phyloP scores from a whole-genome alignment of 1,139 yeast genomes.

The Taphrina communis region DNA sequence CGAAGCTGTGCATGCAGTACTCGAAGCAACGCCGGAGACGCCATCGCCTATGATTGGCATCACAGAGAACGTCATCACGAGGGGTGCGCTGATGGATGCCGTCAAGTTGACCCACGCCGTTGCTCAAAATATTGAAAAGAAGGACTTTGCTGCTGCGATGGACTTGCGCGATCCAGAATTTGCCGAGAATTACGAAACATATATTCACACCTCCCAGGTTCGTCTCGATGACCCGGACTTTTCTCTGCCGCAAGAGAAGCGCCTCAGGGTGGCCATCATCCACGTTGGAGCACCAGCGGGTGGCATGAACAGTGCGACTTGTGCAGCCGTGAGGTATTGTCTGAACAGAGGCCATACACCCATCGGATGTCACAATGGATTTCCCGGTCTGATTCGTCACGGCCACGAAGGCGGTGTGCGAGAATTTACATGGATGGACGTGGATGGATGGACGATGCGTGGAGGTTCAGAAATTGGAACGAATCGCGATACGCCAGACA shows the following conservation, averaged over 20 bases:
- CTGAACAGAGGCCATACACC: constrained; percentile 88
- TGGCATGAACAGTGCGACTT: constrained; percentile 89
- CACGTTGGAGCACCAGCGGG: constrained; percentile 98
- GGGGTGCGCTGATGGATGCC: constrained; percentile 86
- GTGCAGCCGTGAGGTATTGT: constrained; percentile 90
- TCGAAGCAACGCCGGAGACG: constrained; percentile 83
- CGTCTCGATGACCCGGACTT: constrained; percentile 45
- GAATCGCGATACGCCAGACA: constrained; percentile 80
- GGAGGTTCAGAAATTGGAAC: constrained; percentile 98
- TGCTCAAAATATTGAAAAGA: constrained; percentile 78
- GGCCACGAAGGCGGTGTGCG: constrained; percentile 63
- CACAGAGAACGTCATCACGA: constrained; percentile 80
- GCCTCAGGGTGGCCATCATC: constrained; percentile 73
- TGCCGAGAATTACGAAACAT: constrained; percentile 68
- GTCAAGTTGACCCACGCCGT: constrained; percentile 84
- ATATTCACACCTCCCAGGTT: constrained; percentile 54
- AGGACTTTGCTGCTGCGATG: constrained; percentile 87
- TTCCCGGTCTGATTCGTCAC: constrained; percentile 83
- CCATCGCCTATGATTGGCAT: constrained; percentile 96
- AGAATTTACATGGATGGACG: constrained; percentile 80
- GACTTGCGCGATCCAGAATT: constrained; percentile 84
- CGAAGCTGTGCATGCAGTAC: constrained; percentile 92
- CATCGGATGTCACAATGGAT: constrained; percentile 88
- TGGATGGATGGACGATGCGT: constrained; percentile 84
- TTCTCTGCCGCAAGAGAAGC: constrained; percentile 46